These are phyloP conservation scores for Roridomyces roridus DNA, from an alignment of 768 basidiomycete species.

Conservation along the genomic window DNA sequence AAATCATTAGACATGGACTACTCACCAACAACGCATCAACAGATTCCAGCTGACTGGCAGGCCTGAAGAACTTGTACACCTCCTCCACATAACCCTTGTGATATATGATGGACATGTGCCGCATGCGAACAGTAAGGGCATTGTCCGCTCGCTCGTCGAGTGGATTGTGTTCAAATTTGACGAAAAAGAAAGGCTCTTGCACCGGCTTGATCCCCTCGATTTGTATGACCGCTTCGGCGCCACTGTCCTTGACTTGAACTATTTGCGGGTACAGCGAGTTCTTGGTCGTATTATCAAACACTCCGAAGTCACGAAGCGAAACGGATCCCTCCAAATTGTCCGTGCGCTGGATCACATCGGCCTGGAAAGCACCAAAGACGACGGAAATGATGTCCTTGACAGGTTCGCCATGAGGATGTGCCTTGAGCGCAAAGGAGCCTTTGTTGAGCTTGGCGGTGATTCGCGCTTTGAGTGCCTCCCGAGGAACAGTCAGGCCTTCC, in stretches of 20 bases:
- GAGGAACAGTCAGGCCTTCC: slow-evolving; percentile 71
- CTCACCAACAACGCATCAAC: slow-evolving; percentile 89
- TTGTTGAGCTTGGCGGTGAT: slow-evolving; percentile 81
- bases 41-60: slow-evolving; percentile 92
- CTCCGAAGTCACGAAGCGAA: slow-evolving; percentile 83
- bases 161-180: slow-evolving; percentile 92
- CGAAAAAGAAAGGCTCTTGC: slow-evolving; percentile 79
- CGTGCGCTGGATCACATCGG: slow-evolving; percentile 82
- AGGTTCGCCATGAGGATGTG: slow-evolving; percentile 66
- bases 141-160: slow-evolving; percentile 91
- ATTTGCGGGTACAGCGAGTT: slow-evolving; percentile 88
- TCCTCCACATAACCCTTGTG: slow-evolving; percentile 94
- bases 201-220: slow-evolving; percentile 26
- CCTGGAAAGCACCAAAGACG: slow-evolving; percentile 86
- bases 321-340: slow-evolving; percentile 87
- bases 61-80: slow-evolving; percentile 90
- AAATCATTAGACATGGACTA: slow-evolving; percentile 10
- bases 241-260: slow-evolving; percentile 66
- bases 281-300: slow-evolving; percentile 90
- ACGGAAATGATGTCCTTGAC: slow-evolving; percentile 81
- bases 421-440: slow-evolving; percentile 86
- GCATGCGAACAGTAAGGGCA: slow-evolving; percentile 87
- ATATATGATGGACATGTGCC: slow-evolving; percentile 97
- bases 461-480: slow-evolving; percentile 80
- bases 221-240: slow-evolving; percentile 14